phyloP scores from a whole-genome alignment of 495 filamentous ascomycete species.

The Venustampulla echinocandica region DNA sequence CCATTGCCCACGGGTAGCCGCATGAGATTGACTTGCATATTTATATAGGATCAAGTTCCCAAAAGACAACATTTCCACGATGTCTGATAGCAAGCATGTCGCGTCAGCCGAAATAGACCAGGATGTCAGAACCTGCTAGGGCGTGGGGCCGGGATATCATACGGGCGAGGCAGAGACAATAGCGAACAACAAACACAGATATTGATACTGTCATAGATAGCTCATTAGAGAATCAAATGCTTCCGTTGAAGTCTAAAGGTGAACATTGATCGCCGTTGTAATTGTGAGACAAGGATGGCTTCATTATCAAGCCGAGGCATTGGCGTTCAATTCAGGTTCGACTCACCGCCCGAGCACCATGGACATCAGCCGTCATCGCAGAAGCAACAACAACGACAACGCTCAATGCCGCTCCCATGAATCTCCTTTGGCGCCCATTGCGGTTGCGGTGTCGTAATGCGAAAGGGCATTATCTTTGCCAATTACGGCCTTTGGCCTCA shows the following conservation, averaged over 20 bases:
- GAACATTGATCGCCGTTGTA: no score
- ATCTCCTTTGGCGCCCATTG: slow-evolving; percentile 7
- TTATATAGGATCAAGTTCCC: slow-evolving; percentile 61
- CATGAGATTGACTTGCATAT: neutral
- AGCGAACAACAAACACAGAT: no score
- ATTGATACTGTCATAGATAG: no score
- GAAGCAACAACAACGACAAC: neutral
- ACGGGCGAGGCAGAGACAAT: no score
- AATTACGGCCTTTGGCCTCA: neutral
- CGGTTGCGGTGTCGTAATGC: neutral
- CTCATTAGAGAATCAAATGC: no score
- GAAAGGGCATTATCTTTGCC: neutral
- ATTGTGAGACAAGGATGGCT: no score
- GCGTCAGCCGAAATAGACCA: slow-evolving; percentile 63
- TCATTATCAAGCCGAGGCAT: no score
- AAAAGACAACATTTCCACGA: slow-evolving; percentile 49
- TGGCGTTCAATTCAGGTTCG: no score
- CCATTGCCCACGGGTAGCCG: neutral
- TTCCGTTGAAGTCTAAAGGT: no score
- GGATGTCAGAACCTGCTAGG: slow-evolving; percentile 64
- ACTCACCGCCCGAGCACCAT: no score
- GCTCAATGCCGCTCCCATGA: slow-evolving; percentile 14
- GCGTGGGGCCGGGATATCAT: no score
- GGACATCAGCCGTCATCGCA: no score
- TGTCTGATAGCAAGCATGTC: slow-evolving; percentile 59